phyloP scores from a whole-genome alignment of 805 yeast genomes.

The Kodamaea laetipori region DNA sequence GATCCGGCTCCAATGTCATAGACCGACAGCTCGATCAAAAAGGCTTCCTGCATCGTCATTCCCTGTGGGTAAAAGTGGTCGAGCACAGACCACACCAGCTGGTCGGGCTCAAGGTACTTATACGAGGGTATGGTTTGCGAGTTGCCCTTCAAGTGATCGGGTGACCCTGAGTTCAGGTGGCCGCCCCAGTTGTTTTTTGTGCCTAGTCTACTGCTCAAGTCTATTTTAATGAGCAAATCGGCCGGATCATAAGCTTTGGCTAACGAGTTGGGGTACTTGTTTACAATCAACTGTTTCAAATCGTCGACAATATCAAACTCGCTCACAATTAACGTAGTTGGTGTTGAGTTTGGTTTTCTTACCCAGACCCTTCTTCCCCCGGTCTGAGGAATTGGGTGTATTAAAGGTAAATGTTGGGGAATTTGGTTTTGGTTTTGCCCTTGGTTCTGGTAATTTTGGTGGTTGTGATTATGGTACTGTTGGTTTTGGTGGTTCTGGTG shows the following conservation, averaged over 20 bases:
- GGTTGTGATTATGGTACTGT: not conserved
- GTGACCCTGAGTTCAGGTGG: conserved; percentile 14
- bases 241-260: conserved; percentile 69
- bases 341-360: conserved; percentile 48
- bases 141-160: conserved; percentile 16
- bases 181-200: conserved; percentile 1
- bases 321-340: conserved; percentile 69
- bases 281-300: conserved; percentile 63
- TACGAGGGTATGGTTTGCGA: conserved; percentile 4
- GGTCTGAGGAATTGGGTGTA: not conserved
- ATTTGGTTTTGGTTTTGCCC: not conserved
- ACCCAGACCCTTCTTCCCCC: conserved; percentile 54
- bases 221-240: conserved; percentile 51
- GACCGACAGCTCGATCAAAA: conserved; percentile 54
- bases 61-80: conserved; percentile 67
- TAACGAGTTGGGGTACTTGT: conserved; percentile 67
- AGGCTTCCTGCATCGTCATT: conserved; percentile 66
- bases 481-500: not conserved
- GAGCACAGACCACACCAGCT: conserved; percentile 55
- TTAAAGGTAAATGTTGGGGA: not conserved
- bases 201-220: conserved; percentile 15
- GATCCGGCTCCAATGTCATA: conserved; percentile 10
- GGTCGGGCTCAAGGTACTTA: conserved; percentile 57
- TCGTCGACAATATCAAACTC: conserved; percentile 78
- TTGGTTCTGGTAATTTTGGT: not conserved